phyloP scores from a whole-genome alignment of 208 protist genomes.

The Naegleria fowleri region DNA sequence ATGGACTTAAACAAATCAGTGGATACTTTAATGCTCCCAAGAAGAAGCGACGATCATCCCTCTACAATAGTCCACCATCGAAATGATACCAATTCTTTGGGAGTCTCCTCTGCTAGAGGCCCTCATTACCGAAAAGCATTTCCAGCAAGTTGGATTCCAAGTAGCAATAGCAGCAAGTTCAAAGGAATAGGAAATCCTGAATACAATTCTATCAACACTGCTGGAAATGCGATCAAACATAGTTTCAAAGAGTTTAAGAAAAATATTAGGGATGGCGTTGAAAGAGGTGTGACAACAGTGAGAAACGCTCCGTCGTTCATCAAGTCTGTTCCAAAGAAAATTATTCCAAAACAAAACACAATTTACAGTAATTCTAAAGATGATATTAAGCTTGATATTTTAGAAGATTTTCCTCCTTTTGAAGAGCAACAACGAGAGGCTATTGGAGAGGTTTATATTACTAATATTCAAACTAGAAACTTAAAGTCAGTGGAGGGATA shows the following conservation, averaged over 20 bases:
- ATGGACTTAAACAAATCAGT: too few relatives aligned
- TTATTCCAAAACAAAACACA: neutral
- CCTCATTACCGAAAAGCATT: neutral
- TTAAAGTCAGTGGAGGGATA: neutral
- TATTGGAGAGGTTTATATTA: neutral
- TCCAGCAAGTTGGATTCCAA: neutral
- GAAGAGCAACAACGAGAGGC: neutral
- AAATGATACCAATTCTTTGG: neutral
- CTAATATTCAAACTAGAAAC: neutral
- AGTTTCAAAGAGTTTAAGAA: neutral
- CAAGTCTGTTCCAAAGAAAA: neutral
- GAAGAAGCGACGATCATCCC: neutral
- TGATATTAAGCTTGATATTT: neutral
- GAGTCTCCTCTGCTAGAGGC: neutral
- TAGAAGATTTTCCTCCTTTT: neutral
- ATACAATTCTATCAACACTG: neutral
- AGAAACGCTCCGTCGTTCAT: neutral
- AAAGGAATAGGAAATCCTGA: neutral
- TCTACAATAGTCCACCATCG: neutral
- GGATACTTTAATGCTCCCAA: neutral
- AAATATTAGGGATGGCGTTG: neutral
- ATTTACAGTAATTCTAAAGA: too few relatives aligned
- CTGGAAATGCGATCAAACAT: neutral
- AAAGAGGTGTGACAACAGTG: neutral
- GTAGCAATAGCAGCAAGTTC: neutral